Conservation (phyloP, 2,329 filamentous ascomycete species). For the Ascochyta viciae-villosae region DNA sequence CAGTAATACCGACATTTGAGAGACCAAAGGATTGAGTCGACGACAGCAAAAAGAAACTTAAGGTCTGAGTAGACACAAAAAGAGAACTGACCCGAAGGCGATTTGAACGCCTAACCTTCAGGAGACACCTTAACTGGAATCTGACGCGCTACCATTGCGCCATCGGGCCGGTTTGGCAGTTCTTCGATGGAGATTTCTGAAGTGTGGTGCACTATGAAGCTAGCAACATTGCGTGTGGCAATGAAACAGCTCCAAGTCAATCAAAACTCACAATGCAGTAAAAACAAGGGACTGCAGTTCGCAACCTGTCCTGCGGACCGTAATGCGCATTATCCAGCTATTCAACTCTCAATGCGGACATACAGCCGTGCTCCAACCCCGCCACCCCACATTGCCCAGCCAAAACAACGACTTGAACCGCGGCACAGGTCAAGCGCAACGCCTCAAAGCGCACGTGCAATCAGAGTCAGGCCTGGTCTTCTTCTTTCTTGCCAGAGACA, state of each 20-base stretch:
- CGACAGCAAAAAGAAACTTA: conserved; percentile 9
- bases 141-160: conserved; percentile 43
- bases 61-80: conserved; percentile 9
- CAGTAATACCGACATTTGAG: not conserved
- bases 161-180: conserved; percentile 26
- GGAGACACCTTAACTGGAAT: conserved; percentile 37
- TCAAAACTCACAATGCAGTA: not conserved
- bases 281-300: not conserved
- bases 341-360: conserved; percentile 11
- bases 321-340: not conserved
- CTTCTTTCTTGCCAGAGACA: not conserved
- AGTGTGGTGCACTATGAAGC: not conserved
- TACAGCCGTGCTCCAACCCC: conserved; percentile 12
- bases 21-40: not conserved
- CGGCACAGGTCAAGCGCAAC: not conserved
- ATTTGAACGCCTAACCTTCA: conserved; percentile 42
- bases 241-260: not conserved
- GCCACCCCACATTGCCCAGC: conserved; percentile 19
- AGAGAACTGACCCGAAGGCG: conserved; percentile 32
- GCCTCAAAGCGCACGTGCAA: not conserved
- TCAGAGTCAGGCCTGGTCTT: not conserved
- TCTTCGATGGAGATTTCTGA: conserved; percentile 14
- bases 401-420: conserved; percentile 7
- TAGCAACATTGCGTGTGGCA: not conserved
- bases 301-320: not conserved